These are phyloP conservation scores for Cerrena zonata DNA, from an alignment of 1,284 basidiomycete genomes.

Conservation along the genomic window DNA sequence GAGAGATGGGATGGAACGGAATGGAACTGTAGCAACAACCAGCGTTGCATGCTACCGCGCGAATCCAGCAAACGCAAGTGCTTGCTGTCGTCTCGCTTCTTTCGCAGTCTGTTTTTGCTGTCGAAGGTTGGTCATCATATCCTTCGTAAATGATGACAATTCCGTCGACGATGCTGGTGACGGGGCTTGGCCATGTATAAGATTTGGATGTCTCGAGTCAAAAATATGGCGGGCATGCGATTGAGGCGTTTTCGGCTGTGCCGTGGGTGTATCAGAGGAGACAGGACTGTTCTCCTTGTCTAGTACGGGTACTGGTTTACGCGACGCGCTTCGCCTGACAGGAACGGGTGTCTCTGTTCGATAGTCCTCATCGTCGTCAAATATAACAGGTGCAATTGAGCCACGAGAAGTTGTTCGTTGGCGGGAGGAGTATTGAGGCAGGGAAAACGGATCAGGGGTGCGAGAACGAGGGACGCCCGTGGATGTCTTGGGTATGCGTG, in stretches of 20 bases:
- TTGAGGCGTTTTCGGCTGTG: slow-evolving; percentile 8
- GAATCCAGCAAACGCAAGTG: background rate
- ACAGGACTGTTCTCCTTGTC: slow-evolving; percentile 8
- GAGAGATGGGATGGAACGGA: background rate
- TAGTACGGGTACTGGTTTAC: background rate
- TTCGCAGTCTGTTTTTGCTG: slow-evolving; percentile 47
- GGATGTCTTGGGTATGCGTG: slow-evolving; percentile 9
- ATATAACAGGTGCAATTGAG: background rate
- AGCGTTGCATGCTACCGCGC: background rate
- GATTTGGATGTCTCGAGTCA: slow-evolving; percentile 16
- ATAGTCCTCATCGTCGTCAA: background rate
- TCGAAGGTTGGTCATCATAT: slow-evolving; percentile 62
- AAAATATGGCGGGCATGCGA: slow-evolving; percentile 25
- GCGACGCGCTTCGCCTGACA: background rate
- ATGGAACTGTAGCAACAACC: background rate
- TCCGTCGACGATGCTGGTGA: slow-evolving; percentile 71
- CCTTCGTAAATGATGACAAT: slow-evolving; percentile 57
- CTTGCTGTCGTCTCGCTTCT: slow-evolving; percentile 5
- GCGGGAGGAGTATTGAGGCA: slow-evolving; percentile 3
- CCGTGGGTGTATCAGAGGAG: background rate
- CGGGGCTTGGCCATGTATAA: slow-evolving; percentile 27
- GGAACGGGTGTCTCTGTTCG: background rate
- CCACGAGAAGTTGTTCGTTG: slow-evolving; percentile 1
- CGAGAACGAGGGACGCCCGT: background rate
- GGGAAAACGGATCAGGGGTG: slow-evolving; percentile 5